Evolutionary conservation across 2,329 filamentous ascomycete species (phyloP).

Genomic region (Emergomyces orientalis): DNA sequence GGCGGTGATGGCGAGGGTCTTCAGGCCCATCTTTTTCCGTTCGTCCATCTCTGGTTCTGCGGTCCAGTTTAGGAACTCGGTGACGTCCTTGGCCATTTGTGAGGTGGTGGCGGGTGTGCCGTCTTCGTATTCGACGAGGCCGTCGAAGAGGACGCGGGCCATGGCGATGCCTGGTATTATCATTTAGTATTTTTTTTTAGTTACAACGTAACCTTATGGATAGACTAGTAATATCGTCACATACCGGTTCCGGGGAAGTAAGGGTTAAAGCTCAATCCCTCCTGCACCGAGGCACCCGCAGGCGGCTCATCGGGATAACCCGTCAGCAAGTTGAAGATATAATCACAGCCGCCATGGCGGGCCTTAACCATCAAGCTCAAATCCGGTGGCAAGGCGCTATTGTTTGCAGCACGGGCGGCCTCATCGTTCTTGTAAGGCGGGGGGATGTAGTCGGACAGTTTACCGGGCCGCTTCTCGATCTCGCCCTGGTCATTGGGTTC

Average conservation of each 20-base stretch:
- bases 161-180: constrained; percentile 63
- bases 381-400: constrained; percentile 94
- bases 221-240: constrained; percentile 12
- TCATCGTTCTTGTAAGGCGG: constrained; percentile 98
- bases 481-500: constrained; percentile 98
- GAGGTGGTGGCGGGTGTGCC: constrained; percentile 87
- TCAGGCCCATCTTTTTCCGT: constrained; percentile 99
- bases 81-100: constrained; percentile 99
- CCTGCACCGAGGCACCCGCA: constrained; percentile 72
- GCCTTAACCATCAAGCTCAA: constrained; percentile 96
- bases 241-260: constrained; percentile 95
- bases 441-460: constrained; percentile 95
- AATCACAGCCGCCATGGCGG: constrained; percentile 94
- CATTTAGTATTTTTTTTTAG: background rate
- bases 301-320: constrained; percentile 96
- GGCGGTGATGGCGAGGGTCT: constrained; percentile 73
- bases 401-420: constrained; percentile 94
- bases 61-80: constrained; percentile 98
- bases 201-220: background rate
- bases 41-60: constrained; percentile 99
- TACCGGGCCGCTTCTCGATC: constrained; percentile 96
- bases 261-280: constrained; percentile 98
- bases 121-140: constrained; percentile 96
- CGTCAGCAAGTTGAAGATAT: constrained; percentile 94
- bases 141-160: constrained; percentile 96